Percentiles rank a stretch among this genome's conserved stretches.
phyloP scores from a whole-genome alignment of 192 early-diverging fungal species.

The Mortierella antarctica region DNA sequence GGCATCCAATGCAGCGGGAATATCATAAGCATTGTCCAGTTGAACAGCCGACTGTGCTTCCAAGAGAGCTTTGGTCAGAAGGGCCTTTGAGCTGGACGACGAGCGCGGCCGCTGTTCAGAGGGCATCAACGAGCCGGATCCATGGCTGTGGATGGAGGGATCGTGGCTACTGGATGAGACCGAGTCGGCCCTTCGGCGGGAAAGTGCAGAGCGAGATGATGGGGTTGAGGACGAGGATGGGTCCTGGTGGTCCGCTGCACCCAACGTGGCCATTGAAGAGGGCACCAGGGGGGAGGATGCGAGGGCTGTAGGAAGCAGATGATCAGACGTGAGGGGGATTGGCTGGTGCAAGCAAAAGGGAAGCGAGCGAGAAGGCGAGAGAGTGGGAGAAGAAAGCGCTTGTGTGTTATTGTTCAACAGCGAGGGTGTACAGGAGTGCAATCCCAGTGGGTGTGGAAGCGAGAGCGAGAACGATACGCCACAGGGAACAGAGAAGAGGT shows the following conservation, averaged over 20 bases:
- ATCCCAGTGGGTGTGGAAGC: no score
- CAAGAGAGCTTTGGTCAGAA: slow-evolving; percentile 38
- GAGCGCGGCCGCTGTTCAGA: slow-evolving; percentile 36
- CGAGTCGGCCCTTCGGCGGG: slow-evolving; percentile 21
- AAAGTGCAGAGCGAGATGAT: slow-evolving; percentile 1
- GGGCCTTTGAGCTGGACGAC: slow-evolving; percentile 42
- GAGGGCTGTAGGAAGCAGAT: no score
- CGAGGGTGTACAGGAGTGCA: no score
- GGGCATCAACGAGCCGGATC: slow-evolving; percentile 20
- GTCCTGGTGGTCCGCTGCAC: slow-evolving; percentile 12
- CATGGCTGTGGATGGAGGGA: slow-evolving; percentile 1
- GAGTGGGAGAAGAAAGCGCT: no score
- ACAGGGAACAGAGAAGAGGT: no score
- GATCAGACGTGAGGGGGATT: no score
- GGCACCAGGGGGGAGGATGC: no score
- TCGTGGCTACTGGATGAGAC: slow-evolving; percentile 13
- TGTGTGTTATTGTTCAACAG: no score
- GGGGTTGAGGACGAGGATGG: slow-evolving; percentile 5
- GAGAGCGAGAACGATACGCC: no score
- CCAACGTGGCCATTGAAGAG: slow-evolving; percentile 18
- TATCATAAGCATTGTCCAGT: slow-evolving; percentile 39
- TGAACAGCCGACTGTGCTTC: slow-evolving; percentile 52
- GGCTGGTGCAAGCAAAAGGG: no score
- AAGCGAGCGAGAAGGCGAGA: no score
- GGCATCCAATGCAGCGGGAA: slow-evolving; percentile 29